Evolutionary conservation across 208 protist genomes (phyloP).

Genomic region (Crithidia expoeki): DNA sequence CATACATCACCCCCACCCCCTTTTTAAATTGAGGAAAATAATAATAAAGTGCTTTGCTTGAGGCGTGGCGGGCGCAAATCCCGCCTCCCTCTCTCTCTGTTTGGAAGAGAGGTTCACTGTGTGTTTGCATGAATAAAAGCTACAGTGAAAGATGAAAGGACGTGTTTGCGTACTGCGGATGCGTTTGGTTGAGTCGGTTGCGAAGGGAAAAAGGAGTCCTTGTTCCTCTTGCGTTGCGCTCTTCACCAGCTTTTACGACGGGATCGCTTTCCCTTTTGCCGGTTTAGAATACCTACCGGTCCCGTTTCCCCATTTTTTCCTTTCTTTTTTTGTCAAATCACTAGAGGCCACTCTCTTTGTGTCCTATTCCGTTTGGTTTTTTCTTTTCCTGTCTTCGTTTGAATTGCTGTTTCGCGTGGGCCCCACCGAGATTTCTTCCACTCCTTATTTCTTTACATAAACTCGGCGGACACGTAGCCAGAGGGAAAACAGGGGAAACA

Average conservation of each 20-base stretch:
- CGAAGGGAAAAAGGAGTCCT: background rate
- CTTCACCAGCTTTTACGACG: background rate
- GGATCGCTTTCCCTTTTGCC: background rate
- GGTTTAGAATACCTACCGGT: background rate
- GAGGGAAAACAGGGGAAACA: background rate
- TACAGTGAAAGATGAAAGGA: too few species aligned
- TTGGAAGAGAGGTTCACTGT: too few species aligned
- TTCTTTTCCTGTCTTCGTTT: conserved; percentile 8
- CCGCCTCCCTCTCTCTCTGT: too few species aligned
- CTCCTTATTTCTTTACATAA: background rate
- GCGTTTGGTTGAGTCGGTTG: too few species aligned
- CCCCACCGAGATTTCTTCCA: background rate
- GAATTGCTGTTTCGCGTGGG: conserved; percentile 9
- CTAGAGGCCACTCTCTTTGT: background rate
- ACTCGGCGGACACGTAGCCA: background rate
- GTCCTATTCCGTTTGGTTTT: background rate
- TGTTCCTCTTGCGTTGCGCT: background rate
- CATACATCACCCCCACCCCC: background rate
- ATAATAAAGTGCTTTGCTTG: background rate
- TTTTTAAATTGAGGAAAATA: background rate
- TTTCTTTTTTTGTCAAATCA: background rate
- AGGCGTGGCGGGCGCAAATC: background rate
- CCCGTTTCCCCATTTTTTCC: background rate
- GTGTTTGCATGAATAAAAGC: too few species aligned
- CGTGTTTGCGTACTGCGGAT: too few species aligned